Evolutionary conservation across 805 yeast species (phyloP), one percentile per base, ranked within the genome.

Genomic region (Wickerhamiella kurtzmanii): DNA sequence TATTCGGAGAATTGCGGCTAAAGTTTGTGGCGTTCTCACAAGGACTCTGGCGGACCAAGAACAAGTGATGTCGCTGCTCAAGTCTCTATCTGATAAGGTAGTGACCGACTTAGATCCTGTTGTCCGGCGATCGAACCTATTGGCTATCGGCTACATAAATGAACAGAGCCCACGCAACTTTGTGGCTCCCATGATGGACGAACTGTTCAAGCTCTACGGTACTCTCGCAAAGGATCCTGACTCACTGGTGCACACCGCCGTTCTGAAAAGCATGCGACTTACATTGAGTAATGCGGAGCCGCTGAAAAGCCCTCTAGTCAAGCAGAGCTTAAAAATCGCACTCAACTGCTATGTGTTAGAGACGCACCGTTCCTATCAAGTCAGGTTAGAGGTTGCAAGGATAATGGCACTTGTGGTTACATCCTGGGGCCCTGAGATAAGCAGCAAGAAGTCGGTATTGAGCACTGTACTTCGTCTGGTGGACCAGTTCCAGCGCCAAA

Each of bases 201-300:
- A 48, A 2, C 18, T 47, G 22, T 49, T 44, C 46, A 41, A 41
- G 69, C 60, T 28, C 60, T 64, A 48, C 5, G 36, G 72, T 36
- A 78, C 82, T 15, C 67, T 89, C 22, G 61, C 79, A 3, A 65
- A 65, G 18, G 97, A 89, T 61, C 88, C 95, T 0, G 89, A 88
- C 59, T 95, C 96, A 0, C 66, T 76, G 1, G 87, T 92, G 16
- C 88, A 84, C 59, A 72, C 75, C 46, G 80, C 87, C 71, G 71
- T 89, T 0, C 60, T 87, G 54, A 73, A 73, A 42, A 74, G 92
- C 0, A 59, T 82, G 39, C 62, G 74, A 2, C 64, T 73, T 1
- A 60, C 82, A 11, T 66, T 87, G 25, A 77, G 75, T 36, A 75
- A 73, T 32, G 77, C 79, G 44, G 65, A 71, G 6, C 56, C 74